Base-by-base conservation (phyloP, 306 rosid species). In the Trifolium pratense region DNA sequence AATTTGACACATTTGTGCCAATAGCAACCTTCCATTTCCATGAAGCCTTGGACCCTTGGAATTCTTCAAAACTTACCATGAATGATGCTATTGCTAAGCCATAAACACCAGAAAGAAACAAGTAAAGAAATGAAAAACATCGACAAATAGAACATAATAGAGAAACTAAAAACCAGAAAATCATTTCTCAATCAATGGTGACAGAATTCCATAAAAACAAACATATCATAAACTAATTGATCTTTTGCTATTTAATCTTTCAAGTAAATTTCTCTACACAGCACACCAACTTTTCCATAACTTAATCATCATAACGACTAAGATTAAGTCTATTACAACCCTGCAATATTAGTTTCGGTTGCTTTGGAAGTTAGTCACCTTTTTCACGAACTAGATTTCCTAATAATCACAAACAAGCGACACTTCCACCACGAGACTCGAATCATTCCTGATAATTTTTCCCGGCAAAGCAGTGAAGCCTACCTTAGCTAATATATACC, bases 401-500 rank as follows among this genome's bases (percentile, higher is more conserved):
- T 64, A 43, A 75, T 46, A 62, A 68, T 49, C 45, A 61, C 31
- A 73, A 71, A 71, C 68, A 67, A 15, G 70, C 67, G 72, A 31
- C 70, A n/a, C 45, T 65, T 75, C 70, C 64, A 56, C 55, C 56
- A 75, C 20, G 26, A 70, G 55, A 76, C 80, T 76, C 67, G 26
- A 21, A 66, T 48, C 75, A 71, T 78, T 48, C 70, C 65, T 66
- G 62, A 70, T 25, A 13, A 11, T 12, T 51, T 63, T 48, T 48
- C 36, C 52, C 80, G 69, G 66, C 46, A 76, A 66, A 64, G 73
- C 72, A 76, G 36, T 46, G 68, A 57, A 68, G 74, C 16, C 51
- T 76, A 76, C 78, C 78, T 45, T 84, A 76, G 49, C 86, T 65
- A 60, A 62, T 71, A 62, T 84, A 59, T 55, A 70, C 82, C 78